Evolutionary conservation across 129 eudicot species (phyloP).

Genomic region (Flaveria linearis): DNA sequence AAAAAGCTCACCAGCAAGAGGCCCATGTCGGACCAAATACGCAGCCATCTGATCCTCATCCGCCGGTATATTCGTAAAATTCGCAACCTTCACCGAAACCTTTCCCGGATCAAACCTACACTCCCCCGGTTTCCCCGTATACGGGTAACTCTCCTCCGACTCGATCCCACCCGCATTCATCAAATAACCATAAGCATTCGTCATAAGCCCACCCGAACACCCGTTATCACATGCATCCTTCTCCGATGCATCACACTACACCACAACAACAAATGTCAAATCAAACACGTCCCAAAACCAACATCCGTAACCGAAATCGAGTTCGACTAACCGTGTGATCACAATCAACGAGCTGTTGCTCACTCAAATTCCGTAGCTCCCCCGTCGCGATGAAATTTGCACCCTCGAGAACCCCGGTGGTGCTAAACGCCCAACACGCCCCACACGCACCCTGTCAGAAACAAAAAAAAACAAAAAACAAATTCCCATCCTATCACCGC

Average conservation of each 20-base stretch:
- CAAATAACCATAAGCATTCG: conserved; percentile 69
- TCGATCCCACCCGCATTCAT: conserved; percentile 77
- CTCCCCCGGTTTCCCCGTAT: conserved; percentile 66
- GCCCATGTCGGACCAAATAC: conserved; percentile 69
- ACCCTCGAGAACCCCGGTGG: conserved; percentile 89
- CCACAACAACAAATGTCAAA: neutral
- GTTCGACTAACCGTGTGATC: conserved; percentile 5
- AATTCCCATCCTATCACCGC: too few relatives aligned
- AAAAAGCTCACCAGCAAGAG: conserved; percentile 66
- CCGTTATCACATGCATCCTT: conserved; percentile 62
- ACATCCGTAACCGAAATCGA: neutral
- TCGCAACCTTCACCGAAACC: conserved; percentile 57
- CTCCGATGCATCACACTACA: conserved; percentile 62
- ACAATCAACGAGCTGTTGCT: conserved; percentile 6
- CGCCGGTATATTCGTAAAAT: conserved; percentile 62
- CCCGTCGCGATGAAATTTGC: conserved; percentile 58
- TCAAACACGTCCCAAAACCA: neutral
- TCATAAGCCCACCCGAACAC: conserved; percentile 86
- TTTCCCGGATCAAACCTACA: conserved; percentile 59
- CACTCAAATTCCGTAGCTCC: conserved; percentile 23
- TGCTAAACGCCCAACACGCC: conserved; percentile 96
- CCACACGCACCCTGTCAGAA: conserved; percentile 73
- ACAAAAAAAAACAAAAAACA: too few relatives aligned
- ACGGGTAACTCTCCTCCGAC: conserved; percentile 65
- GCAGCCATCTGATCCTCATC: conserved; percentile 90